Evolutionary conservation across 106 monocot genomes (phyloP).

Genomic region (Cymbidium sinense): DNA sequence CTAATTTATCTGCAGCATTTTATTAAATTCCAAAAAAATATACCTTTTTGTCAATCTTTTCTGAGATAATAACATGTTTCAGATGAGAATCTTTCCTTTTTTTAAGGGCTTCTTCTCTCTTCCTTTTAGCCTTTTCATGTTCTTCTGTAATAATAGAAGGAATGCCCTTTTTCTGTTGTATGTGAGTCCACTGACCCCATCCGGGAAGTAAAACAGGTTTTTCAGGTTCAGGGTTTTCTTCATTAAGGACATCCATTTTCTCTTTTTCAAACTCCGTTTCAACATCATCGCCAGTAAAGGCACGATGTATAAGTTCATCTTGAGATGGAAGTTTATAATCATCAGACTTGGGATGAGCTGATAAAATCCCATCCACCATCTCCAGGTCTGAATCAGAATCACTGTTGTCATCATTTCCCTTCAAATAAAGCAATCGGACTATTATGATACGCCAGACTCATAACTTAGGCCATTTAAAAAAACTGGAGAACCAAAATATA

Average conservation of each 20-base stretch:
- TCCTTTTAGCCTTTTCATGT: conserved; percentile 76
- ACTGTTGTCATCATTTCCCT: conserved; percentile 37
- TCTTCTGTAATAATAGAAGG: conserved; percentile 82
- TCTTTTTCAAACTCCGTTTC: conserved; percentile 83
- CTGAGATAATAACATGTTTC: conserved; percentile 91
- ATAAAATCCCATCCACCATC: conserved; percentile 71
- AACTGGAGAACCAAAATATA: background rate
- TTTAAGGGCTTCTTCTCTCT: conserved; percentile 75
- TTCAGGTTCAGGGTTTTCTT: conserved; percentile 95
- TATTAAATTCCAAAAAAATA: background rate
- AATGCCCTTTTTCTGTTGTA: conserved; percentile 77
- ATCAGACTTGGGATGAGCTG: conserved; percentile 24
- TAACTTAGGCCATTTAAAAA: background rate
- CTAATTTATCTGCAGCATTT: background rate
- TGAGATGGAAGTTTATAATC: conserved; percentile 70
- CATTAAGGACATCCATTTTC: conserved; percentile 65
- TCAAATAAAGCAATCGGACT: conserved; percentile 4
- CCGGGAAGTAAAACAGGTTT: conserved; percentile 85
- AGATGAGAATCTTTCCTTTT: conserved; percentile 90
- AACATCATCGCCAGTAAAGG: conserved; percentile 92
- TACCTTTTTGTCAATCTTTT: conserved; percentile 75
- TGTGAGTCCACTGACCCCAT: conserved; percentile 96
- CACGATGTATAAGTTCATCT: conserved; percentile 54
- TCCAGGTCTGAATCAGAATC: conserved; percentile 77
- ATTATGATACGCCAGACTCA: background rate